Conservation (phyloP, 2,329 filamentous ascomycete genomes). For the Colletotrichum destructivum region DNA sequence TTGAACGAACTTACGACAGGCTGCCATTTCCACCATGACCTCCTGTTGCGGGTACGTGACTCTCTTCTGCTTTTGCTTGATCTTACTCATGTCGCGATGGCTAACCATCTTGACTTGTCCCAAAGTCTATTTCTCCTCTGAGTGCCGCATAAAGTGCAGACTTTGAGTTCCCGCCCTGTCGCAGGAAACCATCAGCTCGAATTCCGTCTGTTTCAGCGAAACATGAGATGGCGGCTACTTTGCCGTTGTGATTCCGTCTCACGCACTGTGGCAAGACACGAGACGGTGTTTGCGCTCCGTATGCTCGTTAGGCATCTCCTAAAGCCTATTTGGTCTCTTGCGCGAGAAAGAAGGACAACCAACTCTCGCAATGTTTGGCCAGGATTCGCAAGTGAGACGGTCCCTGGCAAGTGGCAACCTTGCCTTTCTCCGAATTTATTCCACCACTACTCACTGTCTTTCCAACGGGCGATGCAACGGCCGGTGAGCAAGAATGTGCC, state of each 20-base stretch:
- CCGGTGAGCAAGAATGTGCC: background rate
- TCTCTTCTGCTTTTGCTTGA: background rate
- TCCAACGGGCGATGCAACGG: background rate
- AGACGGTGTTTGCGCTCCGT: background rate
- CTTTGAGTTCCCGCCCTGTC: slow-evolving; percentile 27
- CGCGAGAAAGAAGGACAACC: background rate
- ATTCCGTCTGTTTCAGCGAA: slow-evolving; percentile 34
- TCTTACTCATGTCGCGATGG: slow-evolving; percentile 8
- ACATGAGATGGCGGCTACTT: slow-evolving; percentile 35
- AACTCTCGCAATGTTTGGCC: slow-evolving; percentile 9
- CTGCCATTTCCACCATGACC: background rate
- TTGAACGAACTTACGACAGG: background rate
- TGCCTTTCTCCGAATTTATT: slow-evolving; percentile 6
- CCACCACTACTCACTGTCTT: background rate
- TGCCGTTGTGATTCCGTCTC: slow-evolving; percentile 17
- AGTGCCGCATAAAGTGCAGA: background rate
- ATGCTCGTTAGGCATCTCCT: background rate
- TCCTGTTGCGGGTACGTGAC: background rate
- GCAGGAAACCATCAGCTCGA: slow-evolving; percentile 24
- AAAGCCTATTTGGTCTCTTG: slow-evolving; percentile 16
- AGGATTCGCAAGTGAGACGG: slow-evolving; percentile 19
- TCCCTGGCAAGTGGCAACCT: slow-evolving; percentile 2
- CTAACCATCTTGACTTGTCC: background rate
- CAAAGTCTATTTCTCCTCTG: background rate
- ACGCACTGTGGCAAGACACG: slow-evolving; percentile 22